Conservation (phyloP, 2,329 filamentous ascomycete genomes). For the Pseudogymnoascus sp. region DNA sequence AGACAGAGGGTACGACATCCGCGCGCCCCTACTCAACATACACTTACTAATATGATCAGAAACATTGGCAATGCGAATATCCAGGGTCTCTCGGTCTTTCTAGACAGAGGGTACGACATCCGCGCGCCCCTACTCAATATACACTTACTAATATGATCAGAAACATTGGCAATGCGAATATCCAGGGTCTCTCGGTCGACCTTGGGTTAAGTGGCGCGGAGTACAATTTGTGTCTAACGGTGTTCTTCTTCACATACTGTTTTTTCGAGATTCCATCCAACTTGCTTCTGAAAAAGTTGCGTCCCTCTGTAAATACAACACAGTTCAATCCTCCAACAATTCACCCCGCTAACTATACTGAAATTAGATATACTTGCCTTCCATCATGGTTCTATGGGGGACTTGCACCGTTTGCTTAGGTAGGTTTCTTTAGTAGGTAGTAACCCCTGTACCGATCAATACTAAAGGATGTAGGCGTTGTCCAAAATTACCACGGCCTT, state of each 20-base stretch:
- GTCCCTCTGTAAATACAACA: constrained; percentile 15
- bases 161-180: constrained; percentile 48
- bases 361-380: constrained; percentile 33
- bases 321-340: not conserved
- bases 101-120: constrained; percentile 56
- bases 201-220: constrained; percentile 9
- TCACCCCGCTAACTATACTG: not conserved
- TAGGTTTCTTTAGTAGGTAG: not conserved
- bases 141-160: constrained; percentile 28
- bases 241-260: constrained; percentile 52
- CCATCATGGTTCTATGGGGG: constrained; percentile 32
- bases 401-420: constrained; percentile 51
- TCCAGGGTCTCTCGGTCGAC: constrained; percentile 10
- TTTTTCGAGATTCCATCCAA: constrained; percentile 55
- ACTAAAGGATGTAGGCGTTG: constrained; percentile 52
- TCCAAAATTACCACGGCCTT: constrained; percentile 54
- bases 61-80: constrained; percentile 48
- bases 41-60: constrained; percentile 28
- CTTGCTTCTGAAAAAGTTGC: constrained; percentile 54
- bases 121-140: constrained; percentile 40
- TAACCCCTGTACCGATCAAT: constrained; percentile 57
- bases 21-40: constrained; percentile 39
- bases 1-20: constrained; percentile 56
- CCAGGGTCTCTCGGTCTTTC: constrained; percentile 9
- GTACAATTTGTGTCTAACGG: constrained; percentile 17